Percentiles rank a stretch among this genome's conserved stretches.
phyloP scores from a whole-genome alignment of 371 early-diverging fungal species.

The Mucor indicus region DNA sequence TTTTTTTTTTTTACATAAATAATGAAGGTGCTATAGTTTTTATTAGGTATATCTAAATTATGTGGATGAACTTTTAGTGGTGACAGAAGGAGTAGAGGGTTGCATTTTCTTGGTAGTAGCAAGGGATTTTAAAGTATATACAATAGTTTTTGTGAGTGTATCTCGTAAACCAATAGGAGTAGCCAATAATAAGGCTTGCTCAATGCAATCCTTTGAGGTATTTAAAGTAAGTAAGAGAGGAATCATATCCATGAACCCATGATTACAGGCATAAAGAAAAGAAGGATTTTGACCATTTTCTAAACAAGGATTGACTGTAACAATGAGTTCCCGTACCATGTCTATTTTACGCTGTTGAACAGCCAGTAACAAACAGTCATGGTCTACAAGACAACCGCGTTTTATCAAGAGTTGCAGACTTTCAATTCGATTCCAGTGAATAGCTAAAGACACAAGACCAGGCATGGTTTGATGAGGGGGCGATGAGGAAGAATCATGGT shows the following conservation, averaged over 20 bases:
- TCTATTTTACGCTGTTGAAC: slow-evolving; percentile 49
- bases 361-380: slow-evolving; percentile 19
- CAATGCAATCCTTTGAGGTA: slow-evolving; percentile 32
- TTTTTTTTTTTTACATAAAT: no score
- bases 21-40: not conserved
- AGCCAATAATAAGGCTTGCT: slow-evolving; percentile 27
- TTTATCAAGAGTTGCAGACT: slow-evolving; percentile 25
- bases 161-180: slow-evolving; percentile 17
- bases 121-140: slow-evolving; percentile 11
- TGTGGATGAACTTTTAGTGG: not conserved
- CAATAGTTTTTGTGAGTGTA: slow-evolving; percentile 3
- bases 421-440: slow-evolving; percentile 37
- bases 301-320: slow-evolving; percentile 20
- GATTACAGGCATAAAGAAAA: slow-evolving; percentile 40
- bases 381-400: slow-evolving; percentile 17
- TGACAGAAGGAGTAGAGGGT: no score
- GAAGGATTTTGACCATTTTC: slow-evolving; percentile 28
- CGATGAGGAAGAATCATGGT: not conserved
- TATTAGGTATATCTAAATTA: not conserved
- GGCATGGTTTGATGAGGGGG: not conserved
- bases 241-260: slow-evolving; percentile 43
- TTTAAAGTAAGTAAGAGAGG: slow-evolving; percentile 25
- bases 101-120: slow-evolving; percentile 8
- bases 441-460: slow-evolving; percentile 13
- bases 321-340: slow-evolving; percentile 22